Conservation (phyloP, 768 basidiomycete species). For the Russula olivacea region DNA sequence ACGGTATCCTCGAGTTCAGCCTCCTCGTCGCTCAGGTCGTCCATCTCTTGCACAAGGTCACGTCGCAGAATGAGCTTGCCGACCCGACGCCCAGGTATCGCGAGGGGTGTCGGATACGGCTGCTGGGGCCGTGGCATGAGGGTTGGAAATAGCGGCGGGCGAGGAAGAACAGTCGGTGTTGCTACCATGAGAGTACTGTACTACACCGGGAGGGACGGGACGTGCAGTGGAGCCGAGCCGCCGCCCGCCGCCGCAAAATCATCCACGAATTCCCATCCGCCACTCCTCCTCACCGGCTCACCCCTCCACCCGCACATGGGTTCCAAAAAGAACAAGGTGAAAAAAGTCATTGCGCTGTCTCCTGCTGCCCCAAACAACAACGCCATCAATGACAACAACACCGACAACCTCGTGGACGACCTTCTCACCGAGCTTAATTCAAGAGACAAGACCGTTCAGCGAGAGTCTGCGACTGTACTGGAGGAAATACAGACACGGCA, state of each 20-base stretch:
- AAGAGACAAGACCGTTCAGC: conserved; percentile 44
- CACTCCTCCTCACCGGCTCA: not conserved
- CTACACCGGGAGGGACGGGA: too few relatives aligned
- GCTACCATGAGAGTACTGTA: conserved; percentile 45
- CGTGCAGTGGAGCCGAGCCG: not conserved
- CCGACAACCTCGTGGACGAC: conserved; percentile 65
- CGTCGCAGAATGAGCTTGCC: conserved; percentile 56
- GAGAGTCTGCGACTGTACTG: conserved; percentile 44
- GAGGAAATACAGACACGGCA: conserved; percentile 36
- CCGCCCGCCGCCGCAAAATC: not conserved
- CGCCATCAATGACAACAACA: conserved; percentile 41
- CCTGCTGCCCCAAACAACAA: conserved; percentile 18
- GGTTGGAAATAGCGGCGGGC: conserved; percentile 53
- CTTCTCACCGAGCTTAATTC: conserved; percentile 73
- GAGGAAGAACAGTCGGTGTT: conserved; percentile 70
- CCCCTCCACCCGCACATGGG: conserved; percentile 35
- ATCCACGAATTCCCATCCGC: not conserved
- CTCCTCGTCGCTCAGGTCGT: conserved; percentile 82
- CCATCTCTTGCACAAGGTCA: conserved; percentile 70
- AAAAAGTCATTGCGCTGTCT: conserved; percentile 38
- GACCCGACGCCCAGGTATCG: conserved; percentile 44
- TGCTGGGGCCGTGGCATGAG: conserved; percentile 63
- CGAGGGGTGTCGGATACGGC: conserved; percentile 56
- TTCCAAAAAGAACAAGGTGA: conserved; percentile 53
- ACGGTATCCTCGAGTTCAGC: conserved; percentile 74